Evolutionary conservation across 192 early-diverging fungal genomes (phyloP).

Genomic region (Dissophora ornata): DNA sequence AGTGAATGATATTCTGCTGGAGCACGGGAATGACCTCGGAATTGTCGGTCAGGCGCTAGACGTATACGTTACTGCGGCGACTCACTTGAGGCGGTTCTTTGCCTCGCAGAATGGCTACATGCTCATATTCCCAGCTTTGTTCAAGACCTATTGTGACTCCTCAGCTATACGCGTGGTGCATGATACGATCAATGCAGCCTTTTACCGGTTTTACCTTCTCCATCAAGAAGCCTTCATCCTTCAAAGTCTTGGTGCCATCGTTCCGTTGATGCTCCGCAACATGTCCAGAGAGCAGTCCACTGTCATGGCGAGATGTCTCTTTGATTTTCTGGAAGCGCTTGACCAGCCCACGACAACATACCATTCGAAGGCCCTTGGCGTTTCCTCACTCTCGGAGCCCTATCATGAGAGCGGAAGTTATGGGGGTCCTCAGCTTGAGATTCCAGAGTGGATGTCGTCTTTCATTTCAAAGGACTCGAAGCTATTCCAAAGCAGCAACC

Average conservation of each 20-base stretch:
- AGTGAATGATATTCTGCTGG: constrained; percentile 61
- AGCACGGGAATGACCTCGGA: constrained; percentile 61
- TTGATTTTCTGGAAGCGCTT: constrained; percentile 61
- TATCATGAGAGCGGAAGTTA: constrained; percentile 23
- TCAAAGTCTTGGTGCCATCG: constrained; percentile 63
- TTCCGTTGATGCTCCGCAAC: constrained; percentile 58
- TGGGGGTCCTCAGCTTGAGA: constrained; percentile 45
- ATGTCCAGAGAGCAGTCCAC: constrained; percentile 49
- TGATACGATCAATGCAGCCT: constrained; percentile 60
- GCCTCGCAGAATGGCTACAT: constrained; percentile 63
- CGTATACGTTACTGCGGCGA: constrained; percentile 59
- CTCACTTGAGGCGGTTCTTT: constrained; percentile 64
- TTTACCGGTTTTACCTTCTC: constrained; percentile 62
- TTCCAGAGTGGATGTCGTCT: constrained; percentile 44
- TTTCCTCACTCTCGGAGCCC: constrained; percentile 35
- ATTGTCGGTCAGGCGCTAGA: constrained; percentile 63
- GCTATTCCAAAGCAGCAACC: constrained; percentile 37
- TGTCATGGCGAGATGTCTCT: constrained; percentile 58
- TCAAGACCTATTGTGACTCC: constrained; percentile 67
- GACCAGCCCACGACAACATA: constrained; percentile 24
- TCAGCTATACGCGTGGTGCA: constrained; percentile 42
- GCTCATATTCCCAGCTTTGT: constrained; percentile 62
- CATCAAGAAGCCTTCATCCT: constrained; percentile 71
- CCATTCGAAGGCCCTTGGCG: constrained; percentile 46
- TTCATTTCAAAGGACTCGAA: constrained; percentile 49